Evolutionary conservation across 148 eudicot species (phyloP).

Genomic region (Selenicereus undatus): DNA sequence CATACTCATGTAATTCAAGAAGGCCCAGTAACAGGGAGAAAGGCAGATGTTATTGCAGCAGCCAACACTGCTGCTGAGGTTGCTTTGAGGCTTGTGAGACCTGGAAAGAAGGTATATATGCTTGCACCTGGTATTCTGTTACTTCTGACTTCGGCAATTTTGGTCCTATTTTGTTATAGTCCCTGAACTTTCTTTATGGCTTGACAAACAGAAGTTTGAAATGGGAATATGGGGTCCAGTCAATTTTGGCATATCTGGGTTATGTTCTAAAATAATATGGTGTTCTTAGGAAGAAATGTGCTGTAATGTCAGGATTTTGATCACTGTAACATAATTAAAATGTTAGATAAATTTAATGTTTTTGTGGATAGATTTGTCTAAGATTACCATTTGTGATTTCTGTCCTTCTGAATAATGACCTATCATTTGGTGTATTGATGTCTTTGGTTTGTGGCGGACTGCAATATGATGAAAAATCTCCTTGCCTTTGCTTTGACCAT

Average conservation of each 20-base stretch:
- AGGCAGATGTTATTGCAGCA: constrained; percentile 87
- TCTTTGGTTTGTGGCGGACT: background rate
- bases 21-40: constrained; percentile 71
- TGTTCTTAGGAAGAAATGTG: too few species aligned
- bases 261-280: too few species aligned
- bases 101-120: constrained; percentile 68
- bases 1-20: constrained; percentile 77
- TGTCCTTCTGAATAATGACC: background rate
- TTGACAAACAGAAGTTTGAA: background rate
- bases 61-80: constrained; percentile 94
- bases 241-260: background rate
- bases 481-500: background rate
- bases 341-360: too few species aligned
- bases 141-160: background rate
- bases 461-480: too few species aligned
- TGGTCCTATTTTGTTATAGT: background rate
- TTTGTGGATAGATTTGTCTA: background rate
- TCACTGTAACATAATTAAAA: too few species aligned
- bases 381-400: background rate
- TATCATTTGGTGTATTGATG: background rate
- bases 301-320: too few species aligned
- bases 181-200: background rate
- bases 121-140: background rate
- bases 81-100: constrained; percentile 86
- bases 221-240: background rate